Evolutionary conservation across 441 rosid genomes (phyloP), one percentile per base, ranked within the genome.

Genomic region (Syzygium malaccense): DNA sequence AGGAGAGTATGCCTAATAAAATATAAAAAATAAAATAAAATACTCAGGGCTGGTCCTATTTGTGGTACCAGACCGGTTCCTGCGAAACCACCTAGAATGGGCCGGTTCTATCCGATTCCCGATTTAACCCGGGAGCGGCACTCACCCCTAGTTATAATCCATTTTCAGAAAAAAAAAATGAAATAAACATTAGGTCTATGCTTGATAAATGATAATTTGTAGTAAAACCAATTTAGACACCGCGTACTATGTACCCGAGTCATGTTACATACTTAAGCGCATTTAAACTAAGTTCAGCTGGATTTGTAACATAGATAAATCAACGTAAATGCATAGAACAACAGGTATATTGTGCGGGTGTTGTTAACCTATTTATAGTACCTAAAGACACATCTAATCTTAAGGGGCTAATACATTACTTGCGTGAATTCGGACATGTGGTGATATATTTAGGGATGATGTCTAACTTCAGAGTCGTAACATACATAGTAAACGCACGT

Each of bases 1-100:
- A 55, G 56, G 56, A 15, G 56, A 18, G 56, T 15, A 55, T 55
- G 62, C 3, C 1, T 1, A 32, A 68, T 68, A 68, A 33, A 68
- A 62, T n/a, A 57, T 4, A 4, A 18, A 18, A 18, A 6, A n/a
- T n/a, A n/a, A n/a, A n/a, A 25, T 55, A 30, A 33, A 33, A 19
- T 19, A 5, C 48, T 68, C 0, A 19, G 14, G 14, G 8, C 0
- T 1, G 48, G 30, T n/a, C 30, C 5, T 14, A 28, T 60, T 60
- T 0, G 1, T 13, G 66, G 48, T 33, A 68, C 0, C 0, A 0
- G 0, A 68, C 12, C 1, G 1, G 5, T 37, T 33, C 26, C 4
- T 0, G 0, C 1, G 26, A 2, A 68, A 68, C 26, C 48, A 33
- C 3, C 79, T 7, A 33, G 3, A 68, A 68, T 7, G 8, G 1